These are phyloP conservation scores for Tuber melanosporum DNA, from an alignment of 495 filamentous ascomycete genomes.

Conservation along the genomic window DNA sequence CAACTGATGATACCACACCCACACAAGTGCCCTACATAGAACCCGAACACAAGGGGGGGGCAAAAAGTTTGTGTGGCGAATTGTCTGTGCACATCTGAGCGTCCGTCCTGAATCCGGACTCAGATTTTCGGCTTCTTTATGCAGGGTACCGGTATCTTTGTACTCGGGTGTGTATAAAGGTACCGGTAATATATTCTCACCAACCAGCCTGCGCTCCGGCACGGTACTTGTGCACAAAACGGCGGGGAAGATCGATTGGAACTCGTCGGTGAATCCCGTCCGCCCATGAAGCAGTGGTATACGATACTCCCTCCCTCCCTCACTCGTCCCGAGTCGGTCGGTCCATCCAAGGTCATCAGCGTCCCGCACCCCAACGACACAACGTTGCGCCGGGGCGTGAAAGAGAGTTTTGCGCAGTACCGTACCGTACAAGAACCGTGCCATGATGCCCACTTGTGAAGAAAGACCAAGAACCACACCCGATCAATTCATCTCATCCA, in stretches of 20 bases:
- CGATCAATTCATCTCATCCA: background rate
- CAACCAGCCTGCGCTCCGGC: background rate
- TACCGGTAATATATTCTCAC: background rate
- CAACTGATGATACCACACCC: background rate
- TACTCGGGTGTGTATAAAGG: too few species aligned
- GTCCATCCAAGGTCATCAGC: background rate
- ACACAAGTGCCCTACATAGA: background rate
- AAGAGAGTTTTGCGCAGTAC: background rate
- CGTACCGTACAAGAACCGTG: background rate
- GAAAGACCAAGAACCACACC: background rate
- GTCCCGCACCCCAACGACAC: background rate
- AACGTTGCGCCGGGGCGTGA: background rate
- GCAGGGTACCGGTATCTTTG: too few species aligned
- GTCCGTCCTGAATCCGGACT: too few species aligned
- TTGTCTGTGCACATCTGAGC: too few species aligned
- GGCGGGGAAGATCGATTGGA: background rate
- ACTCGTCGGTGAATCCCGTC: background rate
- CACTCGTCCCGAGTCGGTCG: background rate
- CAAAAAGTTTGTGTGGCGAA: too few species aligned
- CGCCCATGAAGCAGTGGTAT: background rate
- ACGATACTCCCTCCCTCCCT: background rate
- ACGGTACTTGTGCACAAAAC: background rate
- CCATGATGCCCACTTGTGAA: background rate
- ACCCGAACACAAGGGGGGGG: too few species aligned
- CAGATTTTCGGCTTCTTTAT: too few species aligned